A percentile compares a stretch with the other conserved stretches of the same genome.
These are phyloP conservation scores for Sugiyamaella paludigena DNA, from an alignment of 1,139 yeast genomes.

Conservation along the genomic window DNA sequence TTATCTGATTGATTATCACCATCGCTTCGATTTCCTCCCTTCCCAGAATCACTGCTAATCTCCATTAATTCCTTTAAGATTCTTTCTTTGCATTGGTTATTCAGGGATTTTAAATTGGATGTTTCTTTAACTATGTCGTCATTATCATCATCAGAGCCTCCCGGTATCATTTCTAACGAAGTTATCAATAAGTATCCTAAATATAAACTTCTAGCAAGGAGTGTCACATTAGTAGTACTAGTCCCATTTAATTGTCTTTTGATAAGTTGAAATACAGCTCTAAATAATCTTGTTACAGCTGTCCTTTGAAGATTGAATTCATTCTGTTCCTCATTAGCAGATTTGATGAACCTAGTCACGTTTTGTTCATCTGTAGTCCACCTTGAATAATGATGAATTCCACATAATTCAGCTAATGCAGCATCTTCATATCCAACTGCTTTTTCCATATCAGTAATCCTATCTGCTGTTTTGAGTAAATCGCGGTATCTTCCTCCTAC, in stretches of 20 bases:
- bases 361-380: slow-evolving; percentile 23
- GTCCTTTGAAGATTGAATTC: slow-evolving; percentile 4
- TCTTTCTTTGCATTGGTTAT: neutral
- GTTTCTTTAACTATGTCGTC: no score
- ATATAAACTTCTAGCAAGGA: slow-evolving; percentile 4
- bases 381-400: slow-evolving; percentile 19
- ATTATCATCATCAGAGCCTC: no score
- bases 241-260: neutral
- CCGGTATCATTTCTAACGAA: no score
- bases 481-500: slow-evolving; percentile 70
- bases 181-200: slow-evolving; percentile 8
- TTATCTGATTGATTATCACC: neutral
- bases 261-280: slow-evolving; percentile 3
- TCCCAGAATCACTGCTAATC: neutral
- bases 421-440: slow-evolving; percentile 36
- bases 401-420: slow-evolving; percentile 25
- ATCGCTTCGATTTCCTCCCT: neutral
- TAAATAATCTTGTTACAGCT: slow-evolving; percentile 15
- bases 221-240: neutral
- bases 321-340: neutral
- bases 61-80: slow-evolving; percentile 1
- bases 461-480: slow-evolving; percentile 65
- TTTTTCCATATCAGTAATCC: slow-evolving; percentile 54
- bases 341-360: slow-evolving; percentile 12
- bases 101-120: neutral